Evolutionary conservation across 306 rosid species (phyloP).

Genomic region (Boehmeria nivea): DNA sequence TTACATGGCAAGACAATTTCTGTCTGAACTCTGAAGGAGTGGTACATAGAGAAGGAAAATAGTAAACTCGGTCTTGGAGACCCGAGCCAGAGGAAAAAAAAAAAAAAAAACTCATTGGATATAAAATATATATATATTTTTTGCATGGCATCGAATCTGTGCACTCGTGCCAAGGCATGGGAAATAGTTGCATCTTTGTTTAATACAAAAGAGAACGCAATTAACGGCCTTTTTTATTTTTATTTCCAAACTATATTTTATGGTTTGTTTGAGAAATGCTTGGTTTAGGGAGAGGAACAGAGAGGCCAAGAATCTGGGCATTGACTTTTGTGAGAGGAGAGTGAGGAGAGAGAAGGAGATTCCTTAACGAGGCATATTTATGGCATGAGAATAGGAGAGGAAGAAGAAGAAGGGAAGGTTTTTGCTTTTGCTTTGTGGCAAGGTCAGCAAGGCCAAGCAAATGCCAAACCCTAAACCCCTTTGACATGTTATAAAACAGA

Average conservation of each 20-base stretch:
- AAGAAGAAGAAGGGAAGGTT: constrained; percentile 13
- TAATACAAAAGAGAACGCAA: constrained; percentile 28
- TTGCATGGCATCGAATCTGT: constrained; percentile 33
- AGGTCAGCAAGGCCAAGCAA: constrained; percentile 37
- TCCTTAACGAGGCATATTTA: constrained; percentile 84
- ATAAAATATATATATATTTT: too few species aligned
- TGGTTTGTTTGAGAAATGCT: too few species aligned
- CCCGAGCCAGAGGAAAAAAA: constrained; percentile 15
- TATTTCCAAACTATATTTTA: constrained; percentile 11
- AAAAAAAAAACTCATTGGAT: too few species aligned
- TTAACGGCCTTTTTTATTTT: constrained; percentile 42
- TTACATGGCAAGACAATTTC: neutral
- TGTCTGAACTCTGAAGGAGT: too few species aligned
- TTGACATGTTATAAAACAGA: constrained; percentile 29
- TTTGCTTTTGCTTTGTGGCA: constrained; percentile 26
- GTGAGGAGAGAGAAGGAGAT: constrained; percentile 31
- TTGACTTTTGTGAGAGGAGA: constrained; percentile 46
- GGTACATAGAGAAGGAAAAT: neutral
- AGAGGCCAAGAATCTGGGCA: constrained; percentile 46
- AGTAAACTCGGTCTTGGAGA: constrained; percentile 7
- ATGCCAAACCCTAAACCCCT: constrained; percentile 10
- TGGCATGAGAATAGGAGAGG: too few species aligned
- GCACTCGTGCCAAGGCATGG: constrained; percentile 1
- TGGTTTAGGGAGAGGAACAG: constrained; percentile 35
- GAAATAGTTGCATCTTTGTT: too few species aligned